Conservation (phyloP, 1,139 yeast species). For the Cylindricascospora bacillispora region DNA sequence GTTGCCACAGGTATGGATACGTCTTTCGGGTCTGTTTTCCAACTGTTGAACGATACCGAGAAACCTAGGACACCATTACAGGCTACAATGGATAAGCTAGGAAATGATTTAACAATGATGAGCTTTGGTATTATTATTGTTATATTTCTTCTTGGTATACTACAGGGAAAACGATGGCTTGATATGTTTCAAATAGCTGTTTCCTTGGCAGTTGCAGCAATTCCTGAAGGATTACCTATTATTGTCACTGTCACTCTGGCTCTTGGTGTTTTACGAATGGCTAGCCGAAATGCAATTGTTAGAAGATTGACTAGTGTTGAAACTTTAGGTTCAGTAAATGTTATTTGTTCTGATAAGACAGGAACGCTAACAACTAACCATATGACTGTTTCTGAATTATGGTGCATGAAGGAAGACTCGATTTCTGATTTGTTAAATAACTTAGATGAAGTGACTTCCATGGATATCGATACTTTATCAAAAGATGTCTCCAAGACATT, state of each 20-base stretch:
- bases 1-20: slow-evolving; percentile 77
- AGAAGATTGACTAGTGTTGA: slow-evolving; percentile 88
- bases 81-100: slow-evolving; percentile 83
- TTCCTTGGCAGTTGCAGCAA: slow-evolving; percentile 92
- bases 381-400: slow-evolving; percentile 81
- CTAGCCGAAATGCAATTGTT: slow-evolving; percentile 80
- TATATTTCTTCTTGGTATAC: slow-evolving; percentile 70
- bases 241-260: slow-evolving; percentile 94
- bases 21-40: slow-evolving; percentile 79
- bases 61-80: slow-evolving; percentile 94
- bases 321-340: slow-evolving; percentile 88
- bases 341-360: slow-evolving; percentile 85
- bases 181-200: slow-evolving; percentile 96
- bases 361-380: slow-evolving; percentile 90
- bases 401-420: slow-evolving; percentile 49
- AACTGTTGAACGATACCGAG: slow-evolving; percentile 85
- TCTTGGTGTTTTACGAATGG: slow-evolving; percentile 89
- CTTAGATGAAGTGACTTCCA: slow-evolving; percentile 25
- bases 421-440: slow-evolving; percentile 33
- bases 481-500: slow-evolving; percentile 41
- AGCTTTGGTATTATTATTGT: slow-evolving; percentile 76
- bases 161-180: slow-evolving; percentile 85
- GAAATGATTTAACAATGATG: slow-evolving; percentile 70
- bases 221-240: slow-evolving; percentile 93
- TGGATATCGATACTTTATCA: neutral